Conservation (phyloP, 257 asterid genomes). For the Gynochthodes officinalis region DNA sequence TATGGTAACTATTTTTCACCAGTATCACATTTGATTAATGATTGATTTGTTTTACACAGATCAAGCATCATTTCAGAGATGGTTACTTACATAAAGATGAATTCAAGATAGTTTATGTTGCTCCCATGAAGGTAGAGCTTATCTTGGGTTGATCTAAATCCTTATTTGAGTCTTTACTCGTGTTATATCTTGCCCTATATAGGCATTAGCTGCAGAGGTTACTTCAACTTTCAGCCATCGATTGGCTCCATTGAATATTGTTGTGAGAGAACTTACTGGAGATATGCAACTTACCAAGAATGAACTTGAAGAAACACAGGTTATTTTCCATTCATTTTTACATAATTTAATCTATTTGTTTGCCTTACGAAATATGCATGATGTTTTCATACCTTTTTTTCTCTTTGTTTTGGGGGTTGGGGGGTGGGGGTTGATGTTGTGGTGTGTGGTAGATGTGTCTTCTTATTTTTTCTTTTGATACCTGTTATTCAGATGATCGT, state of each 20-base stretch:
- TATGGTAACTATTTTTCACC: not conserved
- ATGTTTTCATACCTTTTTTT: too few relatives aligned
- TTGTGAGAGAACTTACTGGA: constrained; percentile 95
- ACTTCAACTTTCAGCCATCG: constrained; percentile 92
- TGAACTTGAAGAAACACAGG: constrained; percentile 98
- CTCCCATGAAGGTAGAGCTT: constrained; percentile 91
- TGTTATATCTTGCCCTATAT: constrained; percentile 14
- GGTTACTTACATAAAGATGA: constrained; percentile 95
- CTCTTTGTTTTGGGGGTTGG: not conserved
- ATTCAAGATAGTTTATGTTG: constrained; percentile 97
- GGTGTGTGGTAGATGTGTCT: not conserved
- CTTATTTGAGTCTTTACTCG: constrained; percentile 3
- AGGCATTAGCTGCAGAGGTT: constrained; percentile 99
- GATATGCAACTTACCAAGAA: constrained; percentile 95
- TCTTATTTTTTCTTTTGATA: constrained; percentile 15
- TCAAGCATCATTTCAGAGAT: constrained; percentile 83
- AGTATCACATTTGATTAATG: constrained; percentile 1
- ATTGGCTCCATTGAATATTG: constrained; percentile 74
- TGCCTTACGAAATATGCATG: constrained; percentile 2
- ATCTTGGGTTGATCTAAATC: constrained; percentile 3
- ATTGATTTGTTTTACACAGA: constrained; percentile 39
- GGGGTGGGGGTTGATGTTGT: not conserved
- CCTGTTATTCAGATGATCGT: constrained; percentile 80
- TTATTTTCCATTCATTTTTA: constrained; percentile 24
- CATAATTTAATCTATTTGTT: constrained; percentile 8